Conservation (phyloP, 306 rosid genomes). For the Coriaria nepalensis region DNA sequence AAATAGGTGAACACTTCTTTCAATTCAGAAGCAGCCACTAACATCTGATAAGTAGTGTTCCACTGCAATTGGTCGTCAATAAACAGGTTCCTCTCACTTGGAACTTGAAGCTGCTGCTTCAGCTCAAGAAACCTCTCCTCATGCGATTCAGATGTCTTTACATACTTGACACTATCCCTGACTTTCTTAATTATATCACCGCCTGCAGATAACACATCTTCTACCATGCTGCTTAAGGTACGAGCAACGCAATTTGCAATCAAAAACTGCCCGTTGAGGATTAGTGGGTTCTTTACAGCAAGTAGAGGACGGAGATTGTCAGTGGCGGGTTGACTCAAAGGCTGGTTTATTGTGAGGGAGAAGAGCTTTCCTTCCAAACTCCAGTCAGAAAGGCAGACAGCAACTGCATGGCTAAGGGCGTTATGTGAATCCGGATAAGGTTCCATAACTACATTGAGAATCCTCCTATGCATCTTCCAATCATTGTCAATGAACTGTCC, state of each 20-base stretch:
- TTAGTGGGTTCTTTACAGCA: slow-evolving; percentile 60
- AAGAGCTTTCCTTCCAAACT: slow-evolving; percentile 59
- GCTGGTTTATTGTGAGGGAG: slow-evolving; percentile 53
- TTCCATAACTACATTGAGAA: slow-evolving; percentile 93
- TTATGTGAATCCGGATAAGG: slow-evolving; percentile 73
- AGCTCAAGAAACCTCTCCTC: slow-evolving; percentile 74
- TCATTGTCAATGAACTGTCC: slow-evolving; percentile 82
- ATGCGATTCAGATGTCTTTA: slow-evolving; percentile 75
- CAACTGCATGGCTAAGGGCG: slow-evolving; percentile 69
- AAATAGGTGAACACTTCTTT: slow-evolving; percentile 79
- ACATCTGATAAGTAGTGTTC: slow-evolving; percentile 89
- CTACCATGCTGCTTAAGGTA: slow-evolving; percentile 55
- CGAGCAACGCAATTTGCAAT: slow-evolving; percentile 74
- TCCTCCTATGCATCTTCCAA: slow-evolving; percentile 76
- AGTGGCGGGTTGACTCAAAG: slow-evolving; percentile 30
- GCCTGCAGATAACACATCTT: slow-evolving; percentile 43
- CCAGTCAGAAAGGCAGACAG: slow-evolving; percentile 94
- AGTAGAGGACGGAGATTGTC: slow-evolving; percentile 72
- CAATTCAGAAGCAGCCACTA: slow-evolving; percentile 64
- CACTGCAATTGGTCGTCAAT: slow-evolving; percentile 74
- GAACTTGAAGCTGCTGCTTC: slow-evolving; percentile 78
- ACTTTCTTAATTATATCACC: slow-evolving; percentile 42
- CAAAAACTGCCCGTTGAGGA: slow-evolving; percentile 68
- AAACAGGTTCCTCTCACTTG: slow-evolving; percentile 56
- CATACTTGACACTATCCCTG: slow-evolving; percentile 70